Evolutionary conservation across 345 rosid genomes (phyloP), one percentile per base, ranked within the genome.

Genomic region (Linum tenue): DNA sequence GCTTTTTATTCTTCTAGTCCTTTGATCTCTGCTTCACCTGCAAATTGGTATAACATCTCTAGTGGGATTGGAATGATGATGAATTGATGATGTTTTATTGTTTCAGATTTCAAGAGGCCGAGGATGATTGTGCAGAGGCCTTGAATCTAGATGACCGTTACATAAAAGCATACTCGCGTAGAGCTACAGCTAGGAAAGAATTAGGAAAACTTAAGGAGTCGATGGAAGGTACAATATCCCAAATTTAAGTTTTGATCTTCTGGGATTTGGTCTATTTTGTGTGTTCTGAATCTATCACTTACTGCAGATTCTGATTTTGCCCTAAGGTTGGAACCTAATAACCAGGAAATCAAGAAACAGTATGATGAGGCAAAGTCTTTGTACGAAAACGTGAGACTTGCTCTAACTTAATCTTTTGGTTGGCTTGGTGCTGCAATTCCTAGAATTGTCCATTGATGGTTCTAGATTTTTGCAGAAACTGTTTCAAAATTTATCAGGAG

Each of bases 51-150:
- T n/a, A n/a, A n/a, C n/a, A n/a, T n/a, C n/a, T n/a, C n/a, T n/a
- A n/a, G n/a, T n/a, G n/a, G n/a, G n/a, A n/a, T n/a, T n/a, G n/a
- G n/a, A 16, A 56, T 35, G 11, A n/a, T 14, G n/a, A 31, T n/a
- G n/a, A n/a, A n/a, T n/a, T n/a, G n/a, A n/a, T n/a, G n/a, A n/a
- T 42, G 37, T 53, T 39, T 66, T 3, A 17, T 5, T 57, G 37
- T 5, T 62, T 66, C 72, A 86, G 99, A 77, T 94, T 80, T 72
- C 81, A 68, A 71, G 91, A 88, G 74, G 96, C 97, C 53, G 99
- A 85, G 76, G 84, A 79, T 77, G 95, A 94, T 72, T 90, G 99
- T 75, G 81, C 99, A 37, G 97, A 94, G 86, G 92, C 92, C 58
- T 79, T 94, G 70, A 86, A 84, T 78, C 75, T 88, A 5, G 99